These are phyloP conservation scores for Parietichytrium sp. DNA, from an alignment of 108 stramenopile species.

Conservation along the genomic window DNA sequence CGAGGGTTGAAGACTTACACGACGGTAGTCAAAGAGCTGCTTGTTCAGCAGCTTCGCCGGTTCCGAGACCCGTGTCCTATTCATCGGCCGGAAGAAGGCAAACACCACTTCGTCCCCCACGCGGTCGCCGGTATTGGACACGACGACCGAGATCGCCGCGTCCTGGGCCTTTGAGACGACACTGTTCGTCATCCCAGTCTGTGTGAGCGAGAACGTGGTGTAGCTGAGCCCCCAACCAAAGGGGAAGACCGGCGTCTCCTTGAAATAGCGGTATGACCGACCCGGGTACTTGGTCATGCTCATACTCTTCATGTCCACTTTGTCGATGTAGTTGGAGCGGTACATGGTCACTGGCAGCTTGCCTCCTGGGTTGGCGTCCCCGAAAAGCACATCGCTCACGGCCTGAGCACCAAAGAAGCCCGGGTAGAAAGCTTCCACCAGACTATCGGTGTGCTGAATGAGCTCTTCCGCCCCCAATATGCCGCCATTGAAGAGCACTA, in stretches of 20 bases:
- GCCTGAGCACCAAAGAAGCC: background rate
- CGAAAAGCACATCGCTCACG: background rate
- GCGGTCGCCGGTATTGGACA: background rate
- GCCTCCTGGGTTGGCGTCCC: background rate
- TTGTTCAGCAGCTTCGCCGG: too few species aligned
- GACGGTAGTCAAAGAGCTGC: too few species aligned
- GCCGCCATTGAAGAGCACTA: background rate
- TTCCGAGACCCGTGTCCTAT: too few species aligned
- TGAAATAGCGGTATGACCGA: background rate
- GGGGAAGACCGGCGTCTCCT: background rate
- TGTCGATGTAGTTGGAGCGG: background rate
- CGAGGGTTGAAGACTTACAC: too few species aligned
- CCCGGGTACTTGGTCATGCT: slow-evolving; percentile 18
- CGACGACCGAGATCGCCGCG: background rate
- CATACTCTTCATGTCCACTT: background rate
- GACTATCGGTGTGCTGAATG: background rate
- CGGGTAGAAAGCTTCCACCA: background rate
- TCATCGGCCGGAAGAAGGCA: too few species aligned
- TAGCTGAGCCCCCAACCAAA: background rate
- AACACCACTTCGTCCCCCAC: background rate
- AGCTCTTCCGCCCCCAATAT: background rate
- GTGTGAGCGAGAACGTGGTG: background rate
- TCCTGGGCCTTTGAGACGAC: background rate
- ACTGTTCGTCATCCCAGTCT: background rate
- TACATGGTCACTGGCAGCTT: slow-evolving; percentile 27